Percentiles rank a stretch among this genome's conserved stretches.
Evolutionary conservation across 441 rosid genomes (phyloP).

Genomic region (Theobroma grandiflorum): DNA sequence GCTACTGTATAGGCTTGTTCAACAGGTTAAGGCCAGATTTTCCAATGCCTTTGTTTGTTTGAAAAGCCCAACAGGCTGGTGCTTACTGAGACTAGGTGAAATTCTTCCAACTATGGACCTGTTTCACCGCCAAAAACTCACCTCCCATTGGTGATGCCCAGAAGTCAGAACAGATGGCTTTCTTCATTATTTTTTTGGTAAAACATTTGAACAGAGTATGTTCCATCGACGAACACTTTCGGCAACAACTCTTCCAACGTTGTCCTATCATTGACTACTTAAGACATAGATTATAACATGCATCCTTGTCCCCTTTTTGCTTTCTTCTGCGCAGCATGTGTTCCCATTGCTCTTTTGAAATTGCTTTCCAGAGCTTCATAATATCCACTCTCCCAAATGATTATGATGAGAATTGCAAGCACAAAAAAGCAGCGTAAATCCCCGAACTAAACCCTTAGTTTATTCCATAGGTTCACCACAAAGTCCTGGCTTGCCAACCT

Average conservation of each 20-base stretch:
- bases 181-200: neutral
- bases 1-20: neutral
- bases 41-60: neutral
- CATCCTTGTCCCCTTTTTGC: neutral
- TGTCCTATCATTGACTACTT: slow-evolving; percentile 12
- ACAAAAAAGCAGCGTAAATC: neutral
- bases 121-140: neutral
- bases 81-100: neutral
- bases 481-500: slow-evolving; percentile 32
- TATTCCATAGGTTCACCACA: slow-evolving; percentile 16
- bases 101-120: neutral
- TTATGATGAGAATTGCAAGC: neutral
- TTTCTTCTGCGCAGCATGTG: neutral
- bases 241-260: slow-evolving; percentile 7
- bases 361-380: neutral
- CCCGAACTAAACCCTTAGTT: slow-evolving; percentile 7
- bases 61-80: neutral
- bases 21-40: no score
- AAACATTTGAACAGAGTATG: neutral
- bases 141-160: neutral
- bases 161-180: neutral
- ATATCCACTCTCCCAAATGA: neutral
- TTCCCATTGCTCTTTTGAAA: neutral
- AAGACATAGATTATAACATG: neutral
- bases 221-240: neutral